Base-by-base conservation (phyloP, 2,329 filamentous ascomycete genomes). In the Cordyceps sp. region DNA sequence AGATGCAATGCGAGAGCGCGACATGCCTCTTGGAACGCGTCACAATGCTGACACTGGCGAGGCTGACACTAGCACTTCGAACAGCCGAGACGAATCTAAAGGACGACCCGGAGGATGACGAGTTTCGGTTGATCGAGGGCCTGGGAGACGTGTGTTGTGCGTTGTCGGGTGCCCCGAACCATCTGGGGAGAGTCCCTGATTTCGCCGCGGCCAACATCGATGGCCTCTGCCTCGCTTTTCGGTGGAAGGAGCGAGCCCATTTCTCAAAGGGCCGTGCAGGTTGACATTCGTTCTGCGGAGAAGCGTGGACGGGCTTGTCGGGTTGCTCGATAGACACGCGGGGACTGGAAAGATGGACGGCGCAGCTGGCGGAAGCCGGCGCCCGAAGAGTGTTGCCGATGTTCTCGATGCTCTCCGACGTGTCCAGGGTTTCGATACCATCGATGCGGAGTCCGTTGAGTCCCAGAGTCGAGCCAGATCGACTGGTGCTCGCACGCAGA, bases 41-140 rank as follows among this genome's bases (percentile, higher is more conserved):
- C 29, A 71, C 61, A 36, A 78, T 62, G 52, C 81, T 92, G 41
- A 71, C 65, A 44, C 77, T 83, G 30, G 74, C 69, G 36, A 86
- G 60, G 37, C 84, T 93, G 37, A 83, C 64, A 36, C 78, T 86
- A 32, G 81, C 79, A 39, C 83, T 90, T 49, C 78, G 84, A 42
- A 92, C 68, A 13, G 73, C 78, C n/a, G 76, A 73, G 25, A 94
- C 72, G 46, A 86, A 85, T 2, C 70, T 78, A 37, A 82, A 73
- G 0, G 85, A 92, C 6, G 80, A 83, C 2, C 68, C 67, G 10
- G 81, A 81, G 3, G 78, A 79, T 7, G 70, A 73, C 34, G 37
- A 36, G 26, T 35, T 29, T 3, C 25, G 29, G 22, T 31, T 32
- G n/a, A 26, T 38, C 30, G 36, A 35, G 12, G 22, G 10, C 18